A percentile compares a stretch with the other conserved stretches of the same genome.
phyloP scores from a whole-genome alignment of 1,284 basidiomycete species.

The Ceratobasidium papillatum region DNA sequence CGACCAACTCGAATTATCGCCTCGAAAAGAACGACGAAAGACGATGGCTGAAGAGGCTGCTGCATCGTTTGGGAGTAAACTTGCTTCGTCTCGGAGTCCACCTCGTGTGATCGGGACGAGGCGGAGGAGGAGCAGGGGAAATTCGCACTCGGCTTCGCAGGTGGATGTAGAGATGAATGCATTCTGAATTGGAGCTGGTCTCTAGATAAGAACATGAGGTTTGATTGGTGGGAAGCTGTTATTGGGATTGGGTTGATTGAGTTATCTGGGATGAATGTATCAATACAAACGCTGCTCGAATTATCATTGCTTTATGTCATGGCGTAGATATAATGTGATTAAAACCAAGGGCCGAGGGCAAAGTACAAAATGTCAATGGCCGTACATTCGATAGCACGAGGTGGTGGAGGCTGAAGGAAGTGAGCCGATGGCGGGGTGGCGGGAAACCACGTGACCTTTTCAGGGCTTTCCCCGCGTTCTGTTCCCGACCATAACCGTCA shows the following conservation, averaged over 20 bases:
- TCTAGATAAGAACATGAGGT: neutral
- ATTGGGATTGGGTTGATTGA: neutral
- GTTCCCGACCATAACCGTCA: conserved; percentile 15
- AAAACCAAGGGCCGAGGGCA: neutral
- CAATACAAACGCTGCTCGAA: conserved; percentile 1
- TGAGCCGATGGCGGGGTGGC: neutral
- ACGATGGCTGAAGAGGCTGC: conserved; percentile 27
- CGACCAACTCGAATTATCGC: conserved; percentile 20
- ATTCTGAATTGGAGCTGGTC: conserved; percentile 25
- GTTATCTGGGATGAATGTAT: neutral
- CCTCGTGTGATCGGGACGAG: conserved; percentile 36
- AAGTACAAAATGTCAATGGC: neutral
- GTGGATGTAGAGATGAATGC: conserved; percentile 6
- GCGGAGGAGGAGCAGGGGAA: conserved; percentile 32
- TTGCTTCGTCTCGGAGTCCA: neutral
- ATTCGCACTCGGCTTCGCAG: too few relatives aligned
- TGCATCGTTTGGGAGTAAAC: conserved; percentile 1
- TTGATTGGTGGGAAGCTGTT: neutral
- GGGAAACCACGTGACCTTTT: neutral
- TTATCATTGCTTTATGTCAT: neutral
- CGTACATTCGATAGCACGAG: neutral
- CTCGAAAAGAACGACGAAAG: conserved; percentile 11
- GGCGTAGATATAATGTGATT: neutral
- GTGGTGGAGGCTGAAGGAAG: neutral
- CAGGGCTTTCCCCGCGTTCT: conserved; percentile 12